phyloP scores from a whole-genome alignment of 352 stramenopile species.

The Pythium folliculosum region DNA sequence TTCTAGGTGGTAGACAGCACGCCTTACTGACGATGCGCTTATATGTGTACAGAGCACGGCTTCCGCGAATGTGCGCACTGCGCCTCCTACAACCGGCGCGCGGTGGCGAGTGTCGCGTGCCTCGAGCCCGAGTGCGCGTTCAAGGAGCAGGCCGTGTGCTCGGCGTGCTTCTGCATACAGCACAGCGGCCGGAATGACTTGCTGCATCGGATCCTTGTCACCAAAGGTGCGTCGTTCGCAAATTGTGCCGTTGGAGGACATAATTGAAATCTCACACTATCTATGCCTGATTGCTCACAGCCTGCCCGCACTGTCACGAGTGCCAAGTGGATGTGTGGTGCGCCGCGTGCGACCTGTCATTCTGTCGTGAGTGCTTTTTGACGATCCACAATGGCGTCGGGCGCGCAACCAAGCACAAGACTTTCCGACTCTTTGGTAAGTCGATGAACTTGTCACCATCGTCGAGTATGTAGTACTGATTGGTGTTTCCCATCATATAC shows the following conservation, averaged over 20 bases:
- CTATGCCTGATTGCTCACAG: constrained; percentile 24
- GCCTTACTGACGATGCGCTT: background rate
- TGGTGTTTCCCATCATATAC: background rate
- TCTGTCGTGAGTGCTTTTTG: constrained; percentile 56
- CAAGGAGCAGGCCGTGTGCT: constrained; percentile 5
- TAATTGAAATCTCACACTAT: background rate
- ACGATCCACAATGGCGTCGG: constrained; percentile 47
- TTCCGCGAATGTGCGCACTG: background rate
- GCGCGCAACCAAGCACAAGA: constrained; percentile 37
- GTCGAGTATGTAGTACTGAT: background rate
- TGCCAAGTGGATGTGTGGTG: constrained; percentile 51
- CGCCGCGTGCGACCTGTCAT: constrained; percentile 60
- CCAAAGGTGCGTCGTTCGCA: constrained; percentile 18
- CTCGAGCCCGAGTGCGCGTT: constrained; percentile 13
- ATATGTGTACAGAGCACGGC: background rate
- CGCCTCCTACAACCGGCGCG: background rate
- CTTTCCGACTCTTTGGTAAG: constrained; percentile 24
- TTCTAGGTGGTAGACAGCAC: background rate
- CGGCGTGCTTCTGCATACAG: constrained; percentile 13
- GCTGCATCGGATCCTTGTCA: constrained; percentile 13
- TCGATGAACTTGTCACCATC: background rate
- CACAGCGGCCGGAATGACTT: background rate
- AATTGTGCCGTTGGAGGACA: background rate
- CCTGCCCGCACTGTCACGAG: constrained; percentile 65
- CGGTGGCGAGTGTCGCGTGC: constrained; percentile 23